A percentile compares a stretch with the other conserved stretches of the same genome.
These are phyloP conservation scores for Globisporangium splendens DNA, from an alignment of 352 stramenopile genomes.

Conservation along the genomic window DNA sequence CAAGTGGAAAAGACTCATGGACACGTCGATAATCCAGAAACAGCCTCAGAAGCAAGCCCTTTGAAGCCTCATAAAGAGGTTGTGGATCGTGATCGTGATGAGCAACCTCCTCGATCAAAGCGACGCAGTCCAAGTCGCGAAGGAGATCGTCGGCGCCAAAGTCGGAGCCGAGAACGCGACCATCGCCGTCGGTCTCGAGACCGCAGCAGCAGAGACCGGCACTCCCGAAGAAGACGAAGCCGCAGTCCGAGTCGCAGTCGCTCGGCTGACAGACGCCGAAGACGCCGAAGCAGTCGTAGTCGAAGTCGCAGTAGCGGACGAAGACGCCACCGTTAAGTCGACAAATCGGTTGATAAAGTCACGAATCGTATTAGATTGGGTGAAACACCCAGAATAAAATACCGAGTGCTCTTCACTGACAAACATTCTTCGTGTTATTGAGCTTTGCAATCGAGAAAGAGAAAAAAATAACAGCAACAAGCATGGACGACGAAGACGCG, in stretches of 20 bases:
- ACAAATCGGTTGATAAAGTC: constrained; percentile 1
- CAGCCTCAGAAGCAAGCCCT: not conserved
- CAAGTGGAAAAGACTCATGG: too few relatives aligned
- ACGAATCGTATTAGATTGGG: not conserved
- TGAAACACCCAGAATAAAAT: not conserved
- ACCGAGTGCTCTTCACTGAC: too few relatives aligned
- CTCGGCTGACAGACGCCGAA: constrained; percentile 10
- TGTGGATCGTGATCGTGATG: not conserved
- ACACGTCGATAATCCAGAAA: too few relatives aligned
- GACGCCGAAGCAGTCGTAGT: not conserved
- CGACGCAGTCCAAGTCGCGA: too few relatives aligned
- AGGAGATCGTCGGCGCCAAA: constrained; percentile 11
- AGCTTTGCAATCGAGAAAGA: not conserved
- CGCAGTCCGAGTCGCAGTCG: constrained; percentile 13
- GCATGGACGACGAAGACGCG: constrained; percentile 24
- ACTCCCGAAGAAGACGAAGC: constrained; percentile 11
- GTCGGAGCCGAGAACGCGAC: constrained; percentile 16
- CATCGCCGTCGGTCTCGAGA: constrained; percentile 15
- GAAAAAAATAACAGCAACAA: not conserved
- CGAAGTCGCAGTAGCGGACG: constrained; percentile 10
- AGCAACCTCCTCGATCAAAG: too few relatives aligned
- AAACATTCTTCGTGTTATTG: not conserved
- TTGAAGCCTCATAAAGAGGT: not conserved
- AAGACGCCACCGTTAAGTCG: constrained; percentile 15
- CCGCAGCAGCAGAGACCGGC: not conserved